phyloP scores from a whole-genome alignment of 2,329 filamentous ascomycete genomes.

The Cytospora mali region DNA sequence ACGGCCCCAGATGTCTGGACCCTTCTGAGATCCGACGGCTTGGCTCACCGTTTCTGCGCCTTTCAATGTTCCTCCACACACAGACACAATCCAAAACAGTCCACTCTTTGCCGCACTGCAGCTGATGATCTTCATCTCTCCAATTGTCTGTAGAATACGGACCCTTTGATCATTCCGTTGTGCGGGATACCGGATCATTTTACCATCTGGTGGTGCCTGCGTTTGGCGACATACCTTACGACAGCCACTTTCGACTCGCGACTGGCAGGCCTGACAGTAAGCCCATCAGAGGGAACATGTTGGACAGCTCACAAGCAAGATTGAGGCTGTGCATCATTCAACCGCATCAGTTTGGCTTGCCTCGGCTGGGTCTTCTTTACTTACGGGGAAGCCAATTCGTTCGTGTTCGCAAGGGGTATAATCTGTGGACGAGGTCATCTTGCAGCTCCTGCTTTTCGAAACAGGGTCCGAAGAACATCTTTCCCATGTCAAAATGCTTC shows the following conservation, averaged over 20 bases:
- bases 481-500: too few relatives aligned
- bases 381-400: not conserved
- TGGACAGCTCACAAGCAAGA: not conserved
- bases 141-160: too few relatives aligned
- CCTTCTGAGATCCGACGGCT: not conserved
- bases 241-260: too few relatives aligned
- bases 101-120: not conserved
- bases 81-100: too few relatives aligned
- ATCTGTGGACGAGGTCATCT: not conserved
- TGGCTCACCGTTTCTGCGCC: not conserved
- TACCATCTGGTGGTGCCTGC: too few relatives aligned
- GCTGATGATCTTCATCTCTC: slow-evolving; percentile 1
- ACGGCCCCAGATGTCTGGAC: not conserved
- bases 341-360: too few relatives aligned
- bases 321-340: not conserved
- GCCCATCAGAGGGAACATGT: too few relatives aligned
- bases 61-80: too few relatives aligned
- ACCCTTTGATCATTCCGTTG: too few relatives aligned
- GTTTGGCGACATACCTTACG: not conserved
- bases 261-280: too few relatives aligned
- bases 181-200: too few relatives aligned
- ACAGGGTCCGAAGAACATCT: not conserved
- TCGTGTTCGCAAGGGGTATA: not conserved
- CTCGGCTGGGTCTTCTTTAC: too few relatives aligned
- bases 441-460: not conserved